A percentile compares a stretch with the other conserved stretches of the same genome.
phyloP scores from a whole-genome alignment of 352 stramenopile genomes.

The Aphanomyces euteiches region DNA sequence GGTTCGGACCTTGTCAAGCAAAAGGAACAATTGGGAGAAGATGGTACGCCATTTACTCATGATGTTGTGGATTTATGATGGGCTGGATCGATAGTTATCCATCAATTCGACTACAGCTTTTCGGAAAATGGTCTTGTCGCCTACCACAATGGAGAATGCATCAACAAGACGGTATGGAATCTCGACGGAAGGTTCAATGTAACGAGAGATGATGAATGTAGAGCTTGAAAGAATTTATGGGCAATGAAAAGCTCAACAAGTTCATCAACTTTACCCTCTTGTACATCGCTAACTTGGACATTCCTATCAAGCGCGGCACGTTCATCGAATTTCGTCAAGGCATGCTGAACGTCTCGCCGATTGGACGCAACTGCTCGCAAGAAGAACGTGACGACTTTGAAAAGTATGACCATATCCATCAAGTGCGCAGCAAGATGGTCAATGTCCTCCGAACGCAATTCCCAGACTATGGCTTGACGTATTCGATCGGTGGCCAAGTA shows the following conservation, averaged over 20 bases:
- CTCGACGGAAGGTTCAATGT: background rate
- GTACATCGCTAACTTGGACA: slow-evolving; percentile 92
- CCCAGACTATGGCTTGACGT: slow-evolving; percentile 94
- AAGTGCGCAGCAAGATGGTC: slow-evolving; percentile 95
- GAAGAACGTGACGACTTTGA: slow-evolving; percentile 98
- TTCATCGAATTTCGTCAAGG: slow-evolving; percentile 99
- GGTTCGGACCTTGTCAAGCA: slow-evolving; percentile 98
- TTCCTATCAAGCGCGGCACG: slow-evolving; percentile 98
- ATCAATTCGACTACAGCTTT: slow-evolving; percentile 98
- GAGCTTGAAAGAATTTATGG: slow-evolving; percentile 92
- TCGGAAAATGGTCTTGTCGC: slow-evolving; percentile 98
- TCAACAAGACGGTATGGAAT: slow-evolving; percentile 74
- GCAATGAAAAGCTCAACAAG: slow-evolving; percentile 97
- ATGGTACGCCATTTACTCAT: slow-evolving; percentile 46
- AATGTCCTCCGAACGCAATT: slow-evolving; percentile 93
- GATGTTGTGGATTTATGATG: background rate
- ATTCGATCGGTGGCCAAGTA: slow-evolving; percentile 95
- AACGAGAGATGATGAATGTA: slow-evolving; percentile 37
- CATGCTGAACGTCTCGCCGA: slow-evolving; percentile 99
- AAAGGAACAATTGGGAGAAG: slow-evolving; percentile 96
- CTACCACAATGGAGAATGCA: slow-evolving; percentile 93
- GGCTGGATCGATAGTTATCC: slow-evolving; percentile 57
- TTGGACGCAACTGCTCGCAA: slow-evolving; percentile 97
- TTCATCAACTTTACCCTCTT: slow-evolving; percentile 96
- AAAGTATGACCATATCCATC: slow-evolving; percentile 93